A percentile compares a stretch with the other conserved stretches of the same genome.
These are phyloP conservation scores for Phyllosticta citriasiana DNA, from an alignment of 2,329 filamentous ascomycete species.

Conservation along the genomic window DNA sequence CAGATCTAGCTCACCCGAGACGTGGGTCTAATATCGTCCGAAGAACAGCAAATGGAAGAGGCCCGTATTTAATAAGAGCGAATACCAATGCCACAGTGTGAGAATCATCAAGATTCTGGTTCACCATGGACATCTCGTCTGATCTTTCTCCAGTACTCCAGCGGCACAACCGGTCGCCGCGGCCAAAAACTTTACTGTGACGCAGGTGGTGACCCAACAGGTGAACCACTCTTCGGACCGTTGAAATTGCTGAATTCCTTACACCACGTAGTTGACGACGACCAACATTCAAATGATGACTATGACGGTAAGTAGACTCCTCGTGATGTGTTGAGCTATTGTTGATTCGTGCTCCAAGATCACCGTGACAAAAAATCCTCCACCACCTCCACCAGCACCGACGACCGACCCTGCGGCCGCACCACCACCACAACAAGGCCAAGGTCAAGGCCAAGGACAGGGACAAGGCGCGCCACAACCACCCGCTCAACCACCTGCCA, in stretches of 20 bases:
- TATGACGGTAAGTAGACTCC: neutral
- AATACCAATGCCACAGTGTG: conserved; percentile 8
- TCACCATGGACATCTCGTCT: neutral
- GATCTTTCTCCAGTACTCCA: neutral
- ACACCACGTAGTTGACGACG: neutral
- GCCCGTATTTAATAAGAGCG: conserved; percentile 8
- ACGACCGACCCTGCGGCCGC: neutral
- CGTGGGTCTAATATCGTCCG: neutral
- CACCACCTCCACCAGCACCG: neutral
- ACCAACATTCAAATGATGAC: conserved; percentile 6
- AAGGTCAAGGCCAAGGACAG: neutral
- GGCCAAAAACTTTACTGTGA: conserved; percentile 2
- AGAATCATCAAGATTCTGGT: neutral
- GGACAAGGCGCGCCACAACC: neutral
- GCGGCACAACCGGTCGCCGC: neutral
- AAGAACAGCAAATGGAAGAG: neutral
- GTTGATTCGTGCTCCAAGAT: neutral
- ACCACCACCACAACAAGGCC: neutral
- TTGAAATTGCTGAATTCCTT: neutral
- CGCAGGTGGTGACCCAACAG: neutral
- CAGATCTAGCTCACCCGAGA: neutral
- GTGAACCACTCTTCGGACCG: neutral
- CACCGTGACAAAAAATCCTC: neutral
- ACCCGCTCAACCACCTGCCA: neutral
- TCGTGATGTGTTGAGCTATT: neutral